Base-by-base conservation (phyloP, 2,329 filamentous ascomycete genomes). In the Sclerotinia glacialis region DNA sequence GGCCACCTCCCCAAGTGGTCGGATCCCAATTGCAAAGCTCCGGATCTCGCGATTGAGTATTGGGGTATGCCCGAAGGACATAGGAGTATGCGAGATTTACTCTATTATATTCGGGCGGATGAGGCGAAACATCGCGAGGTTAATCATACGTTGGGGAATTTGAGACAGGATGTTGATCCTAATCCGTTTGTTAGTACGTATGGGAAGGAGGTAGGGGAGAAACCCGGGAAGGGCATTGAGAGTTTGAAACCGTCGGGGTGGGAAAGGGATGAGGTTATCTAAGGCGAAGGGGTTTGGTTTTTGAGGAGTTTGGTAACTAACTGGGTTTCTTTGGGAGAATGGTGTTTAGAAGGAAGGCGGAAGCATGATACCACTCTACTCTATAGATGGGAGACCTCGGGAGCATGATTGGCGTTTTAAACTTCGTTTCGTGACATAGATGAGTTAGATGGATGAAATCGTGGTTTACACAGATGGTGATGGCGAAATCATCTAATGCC, bases 11-110 rank as follows among this genome's bases (percentile, higher is more conserved):
- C 93, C 0, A 87, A 87, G 72, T 99, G 95, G 93, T 82, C 86
- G 34, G 83, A 86, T 80, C 71, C 72, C 1, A 84, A 87, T 9
- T 88, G 96, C 74, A 73, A 83, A 64, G 92, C 95, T 3, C 95
- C 95, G 0, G 91, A 96, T 68, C 93, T 99, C 71, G 95, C 95
- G 0, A 79, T 97, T 59, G 84, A 88, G 71, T 99, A 99, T 79
- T 99, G 93, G 92, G 87, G 91, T 52, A 97, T 99, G 88, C 93
- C 93, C 0, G 89, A 97, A 77, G 90, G 87, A 2, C 82, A 89
- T 67, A 85, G 89, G 34, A 91, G 87, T 1, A 97, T 99, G 91
- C 86, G 84, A 73, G 92, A 98, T 75, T 79, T 98, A 69, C 83
- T 98, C 63, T 80, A 95, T 61, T 97, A 98, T 77, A 91, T 97